Conservation (phyloP, 306 rosid genomes). For the Lathyrus oleraceus region DNA sequence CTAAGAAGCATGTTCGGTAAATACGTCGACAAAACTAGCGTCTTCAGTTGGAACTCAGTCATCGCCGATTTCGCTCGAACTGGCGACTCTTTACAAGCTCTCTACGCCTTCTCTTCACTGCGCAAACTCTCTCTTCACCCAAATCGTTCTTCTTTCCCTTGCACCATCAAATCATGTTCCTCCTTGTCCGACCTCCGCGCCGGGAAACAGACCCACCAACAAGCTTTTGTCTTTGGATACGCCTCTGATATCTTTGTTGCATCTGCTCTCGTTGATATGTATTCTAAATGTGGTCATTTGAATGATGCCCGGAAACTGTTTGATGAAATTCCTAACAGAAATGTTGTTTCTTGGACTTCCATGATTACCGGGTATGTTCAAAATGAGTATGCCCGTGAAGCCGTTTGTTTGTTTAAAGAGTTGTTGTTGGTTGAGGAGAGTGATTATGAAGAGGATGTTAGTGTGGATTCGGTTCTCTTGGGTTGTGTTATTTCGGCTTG, state of each 20-base stretch:
- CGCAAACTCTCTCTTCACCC: conserved; percentile 76
- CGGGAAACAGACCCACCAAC: conserved; percentile 76
- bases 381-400: conserved; percentile 45
- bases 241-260: conserved; percentile 67
- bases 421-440: conserved; percentile 52
- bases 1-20: conserved; percentile 66
- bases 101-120: conserved; percentile 73
- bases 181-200: conserved; percentile 63
- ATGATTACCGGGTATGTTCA: conserved; percentile 67
- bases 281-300: conserved; percentile 62
- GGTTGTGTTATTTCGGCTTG: conserved; percentile 76
- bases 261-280: conserved; percentile 77
- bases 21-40: conserved; percentile 67
- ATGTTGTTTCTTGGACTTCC: conserved; percentile 84
- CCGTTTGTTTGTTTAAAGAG: conserved; percentile 63
- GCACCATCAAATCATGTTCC: conserved; percentile 81
- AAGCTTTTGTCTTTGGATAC: conserved; percentile 69
- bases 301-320: conserved; percentile 62
- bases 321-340: conserved; percentile 66
- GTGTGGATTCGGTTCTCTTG: conserved; percentile 59
- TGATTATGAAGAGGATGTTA: conserved; percentile 36
- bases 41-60: conserved; percentile 71
- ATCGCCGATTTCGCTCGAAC: conserved; percentile 78
- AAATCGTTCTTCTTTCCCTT: conserved; percentile 71
- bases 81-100: conserved; percentile 74